Evolutionary conservation across 2,329 filamentous ascomycete genomes (phyloP), one percentile per base, ranked within the genome.

Genomic region (Coniochaeta ligniaria): DNA sequence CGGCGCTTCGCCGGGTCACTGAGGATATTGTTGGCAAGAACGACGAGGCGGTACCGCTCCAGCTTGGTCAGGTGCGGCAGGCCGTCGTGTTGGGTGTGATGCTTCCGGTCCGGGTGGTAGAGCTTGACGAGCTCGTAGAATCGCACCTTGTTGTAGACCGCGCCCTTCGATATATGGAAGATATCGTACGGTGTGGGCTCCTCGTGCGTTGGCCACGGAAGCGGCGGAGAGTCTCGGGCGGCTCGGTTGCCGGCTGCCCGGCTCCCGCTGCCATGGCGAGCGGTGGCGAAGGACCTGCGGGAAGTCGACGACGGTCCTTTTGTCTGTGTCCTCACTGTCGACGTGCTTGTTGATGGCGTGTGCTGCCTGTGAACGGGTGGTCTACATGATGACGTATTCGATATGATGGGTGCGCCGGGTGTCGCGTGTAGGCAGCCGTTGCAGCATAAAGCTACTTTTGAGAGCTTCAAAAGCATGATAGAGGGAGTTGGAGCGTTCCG

Each of bases 71-170:
- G 75, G 22, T 83, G 80, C 0, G 90, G 78, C 14, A 90, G 71
- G 8, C 73, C 72, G 63, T 75, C 74, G 66, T 73, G 72, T 24
- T 74, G 65, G 17, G 71, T 72, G 59, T 78, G 71, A 62, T 77
- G 73, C 62, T 76, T 73, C 7, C 83, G 84, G 73, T 99, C 95
- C 0, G 95, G 95, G 71, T 99, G 95, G 76, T 99, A 99, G 55
- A 96, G 80, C 78, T 98, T 99, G 61, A 96, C 95, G 59, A 99
- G 84, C 70, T 94, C 84, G 74, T 96, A 95, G 80, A 92, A 99
- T 62, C 86, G 86, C 50, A 81, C 77, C 75, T 99, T 98, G 63
- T 84, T 88, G 74, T 99, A 98, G 1, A 86, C 83, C 16, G 85
- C 86, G 61, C 78, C 78, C 35, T 75, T 73, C 59, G 73, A 68